Percentiles rank a stretch among this genome's conserved stretches.
phyloP scores from a whole-genome alignment of 495 filamentous ascomycete genomes.

The Hyaloscypha finlandica region DNA sequence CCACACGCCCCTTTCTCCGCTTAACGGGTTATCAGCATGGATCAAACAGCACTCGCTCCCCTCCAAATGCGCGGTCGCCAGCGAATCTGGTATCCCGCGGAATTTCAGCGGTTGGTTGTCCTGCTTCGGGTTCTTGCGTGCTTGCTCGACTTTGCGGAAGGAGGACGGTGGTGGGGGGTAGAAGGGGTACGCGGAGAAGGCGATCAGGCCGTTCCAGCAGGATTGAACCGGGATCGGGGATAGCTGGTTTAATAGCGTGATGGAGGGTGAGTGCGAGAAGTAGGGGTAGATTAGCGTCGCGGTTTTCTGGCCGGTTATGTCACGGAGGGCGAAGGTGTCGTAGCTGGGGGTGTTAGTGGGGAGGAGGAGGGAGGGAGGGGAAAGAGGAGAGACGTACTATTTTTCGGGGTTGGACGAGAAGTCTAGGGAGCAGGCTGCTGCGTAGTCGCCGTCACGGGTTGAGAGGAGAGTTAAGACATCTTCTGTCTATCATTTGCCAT shows the following conservation, averaged over 20 bases:
- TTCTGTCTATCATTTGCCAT: slow-evolving; percentile 44
- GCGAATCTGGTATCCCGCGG: slow-evolving; percentile 68
- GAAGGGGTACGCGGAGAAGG: slow-evolving; percentile 55
- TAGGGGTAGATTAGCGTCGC: slow-evolving; percentile 74
- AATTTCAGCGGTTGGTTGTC: slow-evolving; percentile 52
- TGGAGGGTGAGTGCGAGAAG: slow-evolving; percentile 64
- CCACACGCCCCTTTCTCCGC: slow-evolving; percentile 61
- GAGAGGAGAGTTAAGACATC: slow-evolving; percentile 71
- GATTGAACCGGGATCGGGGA: slow-evolving; percentile 67
- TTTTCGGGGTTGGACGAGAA: slow-evolving; percentile 62
- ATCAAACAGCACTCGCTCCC: slow-evolving; percentile 84
- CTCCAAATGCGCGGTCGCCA: slow-evolving; percentile 70
- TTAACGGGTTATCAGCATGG: slow-evolving; percentile 68
- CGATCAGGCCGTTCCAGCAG: slow-evolving; percentile 84
- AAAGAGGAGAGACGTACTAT: slow-evolving; percentile 38
- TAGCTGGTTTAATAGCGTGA: slow-evolving; percentile 54
- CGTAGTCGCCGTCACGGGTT: slow-evolving; percentile 73
- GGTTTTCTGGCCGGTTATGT: slow-evolving; percentile 61
- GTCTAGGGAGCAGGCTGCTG: slow-evolving; percentile 81
- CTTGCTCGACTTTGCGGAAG: not conserved
- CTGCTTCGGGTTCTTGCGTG: not conserved
- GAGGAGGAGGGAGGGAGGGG: not conserved
- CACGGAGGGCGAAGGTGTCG: slow-evolving; percentile 84
- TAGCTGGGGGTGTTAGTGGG: slow-evolving; percentile 44
- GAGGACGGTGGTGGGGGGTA: slow-evolving; percentile 32